phyloP scores from a whole-genome alignment of 768 basidiomycete species.

The Tulasnella sp. region DNA sequence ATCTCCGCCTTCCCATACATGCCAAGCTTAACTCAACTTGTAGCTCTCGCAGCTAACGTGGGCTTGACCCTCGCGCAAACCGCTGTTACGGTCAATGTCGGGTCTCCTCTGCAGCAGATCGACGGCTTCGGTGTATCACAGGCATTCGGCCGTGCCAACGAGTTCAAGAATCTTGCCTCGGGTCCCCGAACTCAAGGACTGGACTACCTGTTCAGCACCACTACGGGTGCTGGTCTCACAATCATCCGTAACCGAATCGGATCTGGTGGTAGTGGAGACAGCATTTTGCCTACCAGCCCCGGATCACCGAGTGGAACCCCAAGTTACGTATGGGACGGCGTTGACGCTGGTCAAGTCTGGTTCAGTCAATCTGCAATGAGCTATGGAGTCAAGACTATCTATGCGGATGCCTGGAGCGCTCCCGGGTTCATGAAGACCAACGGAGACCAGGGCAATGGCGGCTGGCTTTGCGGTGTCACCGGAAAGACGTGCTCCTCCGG shows the following conservation, averaged over 20 bases:
- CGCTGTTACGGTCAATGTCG: conserved; percentile 21
- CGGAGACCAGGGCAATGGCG: conserved; percentile 30
- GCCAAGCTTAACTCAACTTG: not conserved
- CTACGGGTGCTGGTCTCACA: conserved; percentile 27
- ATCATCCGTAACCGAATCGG: conserved; percentile 29
- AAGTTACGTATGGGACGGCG: conserved; percentile 23
- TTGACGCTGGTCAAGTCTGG: conserved; percentile 29
- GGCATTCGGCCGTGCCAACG: conserved; percentile 29
- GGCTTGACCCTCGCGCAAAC: not conserved
- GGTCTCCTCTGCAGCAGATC: conserved; percentile 21
- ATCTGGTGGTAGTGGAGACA: not conserved
- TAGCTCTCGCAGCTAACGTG: not conserved
- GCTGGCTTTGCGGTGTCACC: conserved; percentile 31
- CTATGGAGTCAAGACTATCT: conserved; percentile 30
- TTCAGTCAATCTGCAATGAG: conserved; percentile 25
- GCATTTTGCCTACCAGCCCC: not conserved
- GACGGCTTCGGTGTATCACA: conserved; percentile 31
- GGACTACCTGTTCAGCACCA: conserved; percentile 33
- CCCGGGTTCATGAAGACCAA: conserved; percentile 36
- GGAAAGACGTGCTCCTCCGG: conserved; percentile 33
- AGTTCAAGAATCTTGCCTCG: conserved; percentile 9
- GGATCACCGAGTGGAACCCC: conserved; percentile 7
- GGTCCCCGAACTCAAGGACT: conserved; percentile 16
- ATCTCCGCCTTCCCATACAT: not conserved
- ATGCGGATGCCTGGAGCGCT: conserved; percentile 36